Evolutionary conservation across 2,329 filamentous ascomycete species (phyloP).

Genomic region (Cladorrhinum sp.): DNA sequence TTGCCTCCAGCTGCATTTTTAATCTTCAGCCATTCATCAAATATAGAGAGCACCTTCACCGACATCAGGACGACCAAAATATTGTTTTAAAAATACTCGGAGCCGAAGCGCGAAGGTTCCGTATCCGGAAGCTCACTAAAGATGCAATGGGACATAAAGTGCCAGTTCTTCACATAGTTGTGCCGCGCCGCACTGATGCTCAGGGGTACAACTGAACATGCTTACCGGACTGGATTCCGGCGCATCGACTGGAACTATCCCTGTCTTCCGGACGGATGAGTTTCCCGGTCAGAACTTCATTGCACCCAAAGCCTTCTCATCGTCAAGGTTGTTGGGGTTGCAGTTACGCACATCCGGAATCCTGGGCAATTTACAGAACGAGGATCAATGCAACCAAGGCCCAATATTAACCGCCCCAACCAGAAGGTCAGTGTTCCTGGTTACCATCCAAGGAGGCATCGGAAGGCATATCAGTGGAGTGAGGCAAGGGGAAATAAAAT

Average conservation of each 20-base stretch:
- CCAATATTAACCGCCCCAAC: background rate
- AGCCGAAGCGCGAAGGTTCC: background rate
- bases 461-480: background rate
- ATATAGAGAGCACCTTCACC: background rate
- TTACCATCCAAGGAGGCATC: background rate
- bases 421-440: background rate
- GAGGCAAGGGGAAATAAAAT: background rate
- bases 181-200: background rate
- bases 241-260: background rate
- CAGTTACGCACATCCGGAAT: background rate
- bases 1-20: background rate
- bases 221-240: background rate
- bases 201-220: background rate
- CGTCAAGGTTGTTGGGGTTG: background rate
- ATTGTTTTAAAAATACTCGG: background rate
- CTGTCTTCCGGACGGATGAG: background rate
- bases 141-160: background rate
- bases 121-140: background rate
- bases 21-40: background rate
- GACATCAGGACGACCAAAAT: background rate
- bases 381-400: background rate
- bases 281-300: background rate
- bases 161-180: background rate
- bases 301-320: background rate
- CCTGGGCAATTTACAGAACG: background rate